phyloP scores from a whole-genome alignment of 441 rosid genomes.

The Aquilaria agallochum region DNA sequence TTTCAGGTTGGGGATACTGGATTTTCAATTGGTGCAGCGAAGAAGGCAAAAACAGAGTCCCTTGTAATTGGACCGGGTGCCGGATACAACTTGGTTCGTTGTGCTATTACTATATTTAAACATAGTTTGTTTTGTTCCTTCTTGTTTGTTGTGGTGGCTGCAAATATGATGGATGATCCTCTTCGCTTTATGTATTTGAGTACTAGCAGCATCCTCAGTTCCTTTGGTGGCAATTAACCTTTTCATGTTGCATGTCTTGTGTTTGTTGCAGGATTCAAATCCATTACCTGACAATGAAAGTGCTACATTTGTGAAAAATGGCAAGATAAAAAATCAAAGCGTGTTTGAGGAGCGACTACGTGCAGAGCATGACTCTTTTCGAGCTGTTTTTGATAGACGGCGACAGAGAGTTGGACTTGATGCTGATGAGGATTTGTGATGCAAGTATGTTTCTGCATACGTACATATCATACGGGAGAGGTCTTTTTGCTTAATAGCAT shows the following conservation, averaged over 20 bases:
- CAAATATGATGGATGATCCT: not conserved
- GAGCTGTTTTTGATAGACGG: conserved; percentile 79
- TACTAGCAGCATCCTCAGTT: too few species aligned
- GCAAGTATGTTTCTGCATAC: too few species aligned
- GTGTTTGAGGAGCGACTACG: conserved; percentile 73
- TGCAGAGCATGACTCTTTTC: conserved; percentile 84
- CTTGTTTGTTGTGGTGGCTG: not conserved
- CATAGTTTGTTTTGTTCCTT: not conserved
- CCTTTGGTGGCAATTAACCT: not conserved
- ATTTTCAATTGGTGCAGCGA: conserved; percentile 72
- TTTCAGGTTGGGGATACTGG: conserved; percentile 67
- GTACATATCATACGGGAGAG: too few species aligned
- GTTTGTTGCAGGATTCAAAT: conserved; percentile 59
- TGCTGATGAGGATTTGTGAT: conserved; percentile 45
- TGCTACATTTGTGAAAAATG: conserved; percentile 21
- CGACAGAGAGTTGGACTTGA: conserved; percentile 52
- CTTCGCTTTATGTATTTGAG: not conserved
- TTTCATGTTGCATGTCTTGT: conserved; percentile 1
- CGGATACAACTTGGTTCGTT: conserved; percentile 85
- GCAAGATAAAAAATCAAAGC: conserved; percentile 46
- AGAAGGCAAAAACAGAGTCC: conserved; percentile 50
- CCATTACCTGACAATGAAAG: conserved; percentile 52
- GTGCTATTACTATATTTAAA: not conserved
- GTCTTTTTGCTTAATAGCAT: too few species aligned
- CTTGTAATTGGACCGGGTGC: conserved; percentile 91